phyloP scores from a whole-genome alignment of 169 alveolate species.

The Plasmodium reichenowi region DNA sequence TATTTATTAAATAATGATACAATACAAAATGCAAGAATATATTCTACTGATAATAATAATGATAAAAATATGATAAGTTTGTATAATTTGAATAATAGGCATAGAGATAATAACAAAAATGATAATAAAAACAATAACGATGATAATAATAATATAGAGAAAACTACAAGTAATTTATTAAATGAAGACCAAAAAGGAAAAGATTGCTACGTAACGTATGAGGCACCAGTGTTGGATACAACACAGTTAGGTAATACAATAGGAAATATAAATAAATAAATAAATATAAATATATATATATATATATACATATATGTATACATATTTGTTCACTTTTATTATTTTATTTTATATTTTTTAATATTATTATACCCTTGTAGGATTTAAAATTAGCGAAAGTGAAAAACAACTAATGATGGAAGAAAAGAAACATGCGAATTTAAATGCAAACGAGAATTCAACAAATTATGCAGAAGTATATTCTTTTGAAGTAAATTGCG shows the following conservation, averaged over 20 bases:
- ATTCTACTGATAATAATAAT: slow-evolving; percentile 76
- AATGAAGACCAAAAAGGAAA: slow-evolving; percentile 32
- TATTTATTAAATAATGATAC: slow-evolving; percentile 88
- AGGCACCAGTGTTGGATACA: slow-evolving; percentile 80
- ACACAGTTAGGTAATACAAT: slow-evolving; percentile 77
- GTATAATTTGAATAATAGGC: slow-evolving; percentile 2
- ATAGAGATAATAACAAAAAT: background rate
- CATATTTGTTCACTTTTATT: background rate
- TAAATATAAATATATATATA: background rate
- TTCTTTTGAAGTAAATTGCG: slow-evolving; percentile 91
- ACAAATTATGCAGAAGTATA: slow-evolving; percentile 80
- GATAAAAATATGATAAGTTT: background rate
- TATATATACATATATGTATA: background rate
- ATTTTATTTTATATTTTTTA: slow-evolving; percentile 19
- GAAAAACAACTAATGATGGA: slow-evolving; percentile 57
- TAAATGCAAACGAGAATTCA: slow-evolving; percentile 25
- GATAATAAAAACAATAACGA: slow-evolving; percentile 53
- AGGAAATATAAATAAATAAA: background rate
- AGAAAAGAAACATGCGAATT: slow-evolving; percentile 48
- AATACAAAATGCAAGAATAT: slow-evolving; percentile 88
- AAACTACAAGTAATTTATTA: slow-evolving; percentile 3
- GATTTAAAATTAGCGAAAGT: slow-evolving; percentile 68
- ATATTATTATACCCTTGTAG: slow-evolving; percentile 28
- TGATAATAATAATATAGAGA: slow-evolving; percentile 39
- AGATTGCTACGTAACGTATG: slow-evolving; percentile 74